Conservation (phyloP, 2,329 filamentous ascomycete genomes). For the Microdochium bolleyi region DNA sequence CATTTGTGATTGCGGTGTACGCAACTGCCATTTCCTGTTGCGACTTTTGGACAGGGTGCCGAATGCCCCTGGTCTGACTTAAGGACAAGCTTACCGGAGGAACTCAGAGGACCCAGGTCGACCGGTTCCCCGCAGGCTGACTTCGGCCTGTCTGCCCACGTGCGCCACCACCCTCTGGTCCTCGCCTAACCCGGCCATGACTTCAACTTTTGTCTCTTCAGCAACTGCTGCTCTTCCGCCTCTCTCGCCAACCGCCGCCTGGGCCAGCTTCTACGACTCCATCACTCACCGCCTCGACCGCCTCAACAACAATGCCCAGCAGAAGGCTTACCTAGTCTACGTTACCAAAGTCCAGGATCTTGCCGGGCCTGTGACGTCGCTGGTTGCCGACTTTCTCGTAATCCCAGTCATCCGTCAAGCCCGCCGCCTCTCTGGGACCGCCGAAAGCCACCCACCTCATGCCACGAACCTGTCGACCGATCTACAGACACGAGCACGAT, state of each 20-base stretch:
- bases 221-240: not conserved
- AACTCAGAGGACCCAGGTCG: too few relatives aligned
- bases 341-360: constrained; percentile 2
- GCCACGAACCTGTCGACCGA: constrained; percentile 21
- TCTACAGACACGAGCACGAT: constrained; percentile 5
- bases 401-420: constrained; percentile 60
- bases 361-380: constrained; percentile 43
- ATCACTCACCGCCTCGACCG: not conserved
- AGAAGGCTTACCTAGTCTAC: constrained; percentile 9
- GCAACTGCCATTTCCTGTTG: too few relatives aligned
- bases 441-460: constrained; percentile 22
- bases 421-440: constrained; percentile 47
- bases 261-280: not conserved
- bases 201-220: not conserved
- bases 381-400: constrained; percentile 58
- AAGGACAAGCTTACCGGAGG: too few relatives aligned
- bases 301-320: constrained; percentile 1
- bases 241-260: not conserved
- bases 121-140: not conserved
- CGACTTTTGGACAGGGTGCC: too few relatives aligned
- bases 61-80: too few relatives aligned
- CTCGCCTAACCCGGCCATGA: not conserved
- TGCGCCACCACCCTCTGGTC: not conserved
- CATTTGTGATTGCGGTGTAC: too few relatives aligned
- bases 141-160: not conserved